Conservation (phyloP, 2,329 filamentous ascomycete genomes). For the Chaetomium strumarium region DNA sequence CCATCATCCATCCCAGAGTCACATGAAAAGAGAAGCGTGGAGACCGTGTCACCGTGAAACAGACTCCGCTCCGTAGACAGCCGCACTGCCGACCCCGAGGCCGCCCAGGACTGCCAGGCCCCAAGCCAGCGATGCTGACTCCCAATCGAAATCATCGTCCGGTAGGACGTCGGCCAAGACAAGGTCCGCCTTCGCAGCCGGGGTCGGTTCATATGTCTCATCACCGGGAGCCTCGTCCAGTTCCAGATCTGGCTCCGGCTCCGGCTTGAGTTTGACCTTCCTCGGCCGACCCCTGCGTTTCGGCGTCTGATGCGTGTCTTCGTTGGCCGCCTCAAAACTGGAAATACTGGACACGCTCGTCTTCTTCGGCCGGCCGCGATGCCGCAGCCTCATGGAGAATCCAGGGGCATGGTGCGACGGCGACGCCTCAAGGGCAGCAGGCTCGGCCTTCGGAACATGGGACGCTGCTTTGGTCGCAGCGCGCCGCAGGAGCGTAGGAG, state of each 20-base stretch:
- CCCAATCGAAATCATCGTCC: constrained; percentile 39
- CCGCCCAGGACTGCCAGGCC: constrained; percentile 40
- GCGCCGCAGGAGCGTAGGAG: constrained; percentile 10
- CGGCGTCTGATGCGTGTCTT: constrained; percentile 11
- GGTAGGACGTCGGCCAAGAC: constrained; percentile 39
- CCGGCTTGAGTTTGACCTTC: constrained; percentile 24
- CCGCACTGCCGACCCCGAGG: constrained; percentile 39
- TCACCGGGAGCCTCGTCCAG: constrained; percentile 26
- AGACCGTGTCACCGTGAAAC: constrained; percentile 31
- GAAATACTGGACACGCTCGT: constrained; percentile 21
- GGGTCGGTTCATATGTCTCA: constrained; percentile 34
- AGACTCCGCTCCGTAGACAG: constrained; percentile 44
- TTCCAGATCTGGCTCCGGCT: constrained; percentile 7
- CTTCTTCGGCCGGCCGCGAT: constrained; percentile 21
- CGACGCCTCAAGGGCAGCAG: not conserved
- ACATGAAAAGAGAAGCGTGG: not conserved
- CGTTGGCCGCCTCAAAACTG: constrained; percentile 7
- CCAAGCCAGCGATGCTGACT: constrained; percentile 42
- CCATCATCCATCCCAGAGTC: not conserved
- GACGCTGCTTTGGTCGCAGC: constrained; percentile 4
- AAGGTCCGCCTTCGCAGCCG: constrained; percentile 28
- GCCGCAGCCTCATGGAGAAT: constrained; percentile 10
- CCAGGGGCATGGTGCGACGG: not conserved
- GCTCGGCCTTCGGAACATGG: not conserved
- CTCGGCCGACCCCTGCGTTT: constrained; percentile 25